Base-by-base conservation (phyloP, 2,329 filamentous ascomycete species). In the Lasiodiplodia sp. region DNA sequence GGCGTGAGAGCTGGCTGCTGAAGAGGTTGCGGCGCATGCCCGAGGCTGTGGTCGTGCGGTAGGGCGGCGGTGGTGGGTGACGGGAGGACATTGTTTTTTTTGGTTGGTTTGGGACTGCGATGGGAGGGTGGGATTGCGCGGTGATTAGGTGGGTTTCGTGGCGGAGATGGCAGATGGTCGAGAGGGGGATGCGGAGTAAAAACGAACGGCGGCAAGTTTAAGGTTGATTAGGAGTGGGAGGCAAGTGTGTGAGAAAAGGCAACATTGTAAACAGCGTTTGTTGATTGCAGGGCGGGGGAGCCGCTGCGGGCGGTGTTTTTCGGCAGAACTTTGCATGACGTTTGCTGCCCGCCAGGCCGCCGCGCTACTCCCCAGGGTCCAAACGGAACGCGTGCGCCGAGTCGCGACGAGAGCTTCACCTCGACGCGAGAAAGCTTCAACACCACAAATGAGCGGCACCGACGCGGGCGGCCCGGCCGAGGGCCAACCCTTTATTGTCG, bases 21-120 rank as follows among this genome's bases (percentile, higher is more conserved):
- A 78, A 77, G 56, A 78, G 71, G 65, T 75, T 75, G 67, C 77
- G 77, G 53, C 74, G 71, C 34, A 67, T 51, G 55, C 58, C 56
- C 38, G 21, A 60, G 52, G 67, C 60, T 56, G 47, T 69, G 47
- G 69, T 69, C 18, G 67, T 71, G 28, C 47, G 55, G 65, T 53
- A 14, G 12, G 44, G 44, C 44, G 44, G 69, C 55, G 63, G 63
- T 60, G 68, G 72, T 8, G 69, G 68, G 44, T 40, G 51, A 34
- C 68, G 69, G n/a, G 70, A 60, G 14, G 67, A 49, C 70, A 70
- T 70, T 10, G 28, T 11, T 7, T 31, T 10, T 31, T 44, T 40
- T 12, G 23, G 64, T 14, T 47, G 37, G 21, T 23, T 6, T n/a
- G 37, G 12, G 11, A 40, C 14, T 16, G 37, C 14, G 37, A 40